Conservation (phyloP, 1,284 basidiomycete species). For the Ceratobasidium sp. region DNA sequence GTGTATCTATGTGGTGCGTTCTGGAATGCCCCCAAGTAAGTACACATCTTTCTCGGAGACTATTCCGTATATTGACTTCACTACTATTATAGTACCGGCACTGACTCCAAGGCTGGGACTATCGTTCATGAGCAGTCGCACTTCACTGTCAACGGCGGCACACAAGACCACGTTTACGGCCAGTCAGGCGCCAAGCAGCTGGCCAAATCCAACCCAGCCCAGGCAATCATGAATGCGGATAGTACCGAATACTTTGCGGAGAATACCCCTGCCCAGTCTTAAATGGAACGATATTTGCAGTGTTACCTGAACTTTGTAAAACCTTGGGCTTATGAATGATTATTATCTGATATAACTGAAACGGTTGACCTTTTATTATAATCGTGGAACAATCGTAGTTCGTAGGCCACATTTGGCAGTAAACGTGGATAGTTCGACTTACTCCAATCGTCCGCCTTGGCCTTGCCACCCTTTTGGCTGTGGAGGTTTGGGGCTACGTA, state of each 20-base stretch:
- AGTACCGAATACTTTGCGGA: conserved; percentile 44
- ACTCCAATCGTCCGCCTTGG: no score
- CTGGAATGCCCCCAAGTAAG: conserved; percentile 47
- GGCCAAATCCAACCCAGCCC: conserved; percentile 37
- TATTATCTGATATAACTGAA: no score
- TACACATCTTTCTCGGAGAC: not conserved
- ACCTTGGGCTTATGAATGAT: no score
- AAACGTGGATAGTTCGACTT: no score
- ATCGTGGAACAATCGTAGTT: no score
- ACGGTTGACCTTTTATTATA: no score
- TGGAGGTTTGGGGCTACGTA: no score
- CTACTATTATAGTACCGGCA: conserved; percentile 30
- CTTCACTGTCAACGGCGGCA: conserved; percentile 47
- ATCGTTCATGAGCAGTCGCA: conserved; percentile 47
- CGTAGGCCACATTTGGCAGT: no score
- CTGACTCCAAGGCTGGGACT: conserved; percentile 46
- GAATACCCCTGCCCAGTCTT: conserved; percentile 42
- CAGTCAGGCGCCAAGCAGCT: conserved; percentile 40
- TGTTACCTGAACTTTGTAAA: no score
- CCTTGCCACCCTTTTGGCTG: no score
- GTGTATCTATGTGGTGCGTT: conserved; percentile 48
- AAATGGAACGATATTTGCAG: no score
- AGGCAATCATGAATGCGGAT: conserved; percentile 38
- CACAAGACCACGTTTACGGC: conserved; percentile 45
- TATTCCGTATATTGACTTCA: not conserved